Conservation (phyloP, 2,329 filamentous ascomycete genomes). For the Fusarium lateritium region DNA sequence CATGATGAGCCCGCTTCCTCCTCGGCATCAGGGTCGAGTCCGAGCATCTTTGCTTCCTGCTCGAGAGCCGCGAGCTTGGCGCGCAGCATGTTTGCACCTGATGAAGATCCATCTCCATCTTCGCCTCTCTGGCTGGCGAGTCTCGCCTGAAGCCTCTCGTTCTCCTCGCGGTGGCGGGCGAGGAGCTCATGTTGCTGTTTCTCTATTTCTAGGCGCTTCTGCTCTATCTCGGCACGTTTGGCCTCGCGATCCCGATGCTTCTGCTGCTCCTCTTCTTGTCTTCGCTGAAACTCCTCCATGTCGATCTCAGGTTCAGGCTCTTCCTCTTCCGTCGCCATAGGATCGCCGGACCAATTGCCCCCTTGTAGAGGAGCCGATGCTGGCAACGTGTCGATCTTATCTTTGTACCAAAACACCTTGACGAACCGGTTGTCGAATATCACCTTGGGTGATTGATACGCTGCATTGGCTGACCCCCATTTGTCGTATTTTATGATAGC, state of each 20-base stretch:
- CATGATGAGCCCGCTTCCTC: slow-evolving; percentile 56
- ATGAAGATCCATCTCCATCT: slow-evolving; percentile 50
- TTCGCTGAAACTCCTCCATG: slow-evolving; percentile 76
- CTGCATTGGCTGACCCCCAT: slow-evolving; percentile 76
- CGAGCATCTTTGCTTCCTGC: slow-evolving; percentile 78
- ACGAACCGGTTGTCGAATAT: slow-evolving; percentile 91
- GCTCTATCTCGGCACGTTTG: slow-evolving; percentile 74
- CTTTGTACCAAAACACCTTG: slow-evolving; percentile 84
- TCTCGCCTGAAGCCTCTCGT: slow-evolving; percentile 74
- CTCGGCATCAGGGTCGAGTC: slow-evolving; percentile 71
- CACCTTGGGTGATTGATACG: slow-evolving; percentile 82
- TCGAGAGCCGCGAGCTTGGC: slow-evolving; percentile 81
- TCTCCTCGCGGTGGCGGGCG: slow-evolving; percentile 75
- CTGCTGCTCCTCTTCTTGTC: slow-evolving; percentile 81
- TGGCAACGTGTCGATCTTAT: slow-evolving; percentile 58
- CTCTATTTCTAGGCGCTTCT: slow-evolving; percentile 74
- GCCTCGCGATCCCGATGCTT: slow-evolving; percentile 75
- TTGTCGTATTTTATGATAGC: slow-evolving; percentile 79
- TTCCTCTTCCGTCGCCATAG: slow-evolving; percentile 29
- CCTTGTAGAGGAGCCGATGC: slow-evolving; percentile 46
- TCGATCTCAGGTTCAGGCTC: slow-evolving; percentile 71
- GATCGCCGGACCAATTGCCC: slow-evolving; percentile 48
- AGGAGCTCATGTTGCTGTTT: slow-evolving; percentile 73
- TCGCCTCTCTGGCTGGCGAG: slow-evolving; percentile 54
- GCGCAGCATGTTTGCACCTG: slow-evolving; percentile 75